Conservation (phyloP, 176 grass and related monocot species). For the Tillandsia leiboldiana region DNA sequence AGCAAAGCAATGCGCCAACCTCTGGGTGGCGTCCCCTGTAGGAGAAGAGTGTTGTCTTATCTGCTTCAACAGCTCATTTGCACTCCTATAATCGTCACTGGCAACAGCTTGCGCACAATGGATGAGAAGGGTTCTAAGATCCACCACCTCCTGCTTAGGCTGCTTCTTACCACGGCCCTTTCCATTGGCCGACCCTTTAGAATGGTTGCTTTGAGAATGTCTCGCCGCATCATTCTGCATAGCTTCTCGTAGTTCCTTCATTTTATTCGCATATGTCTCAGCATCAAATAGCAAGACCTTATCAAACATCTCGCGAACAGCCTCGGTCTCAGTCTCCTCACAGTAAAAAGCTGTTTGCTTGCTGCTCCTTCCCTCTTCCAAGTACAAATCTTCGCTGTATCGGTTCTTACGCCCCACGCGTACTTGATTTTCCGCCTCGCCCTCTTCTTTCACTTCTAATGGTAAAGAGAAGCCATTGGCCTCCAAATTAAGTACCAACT, state of each 20-base stretch:
- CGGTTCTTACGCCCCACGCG: slow-evolving; percentile 49
- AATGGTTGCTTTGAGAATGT: not conserved
- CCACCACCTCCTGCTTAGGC: slow-evolving; percentile 33
- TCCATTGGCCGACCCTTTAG: slow-evolving; percentile 8
- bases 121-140: slow-evolving; percentile 44
- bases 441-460: slow-evolving; percentile 16
- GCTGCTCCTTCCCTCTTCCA: slow-evolving; percentile 37
- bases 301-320: slow-evolving; percentile 37
- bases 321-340: slow-evolving; percentile 25
- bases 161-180: slow-evolving; percentile 24
- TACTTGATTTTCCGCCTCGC: slow-evolving; percentile 17
- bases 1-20: slow-evolving; percentile 53
- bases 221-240: slow-evolving; percentile 34
- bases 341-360: slow-evolving; percentile 36
- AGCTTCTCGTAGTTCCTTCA: slow-evolving; percentile 35
- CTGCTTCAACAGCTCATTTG: slow-evolving; percentile 33
- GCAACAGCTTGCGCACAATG: slow-evolving; percentile 48
- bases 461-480: not conserved
- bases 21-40: slow-evolving; percentile 28
- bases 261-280: slow-evolving; percentile 9
- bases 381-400: slow-evolving; percentile 34
- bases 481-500: slow-evolving; percentile 15
- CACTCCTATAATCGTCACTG: slow-evolving; percentile 26
- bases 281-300: slow-evolving; percentile 23
- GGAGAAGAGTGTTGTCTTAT: slow-evolving; percentile 32